Base-by-base conservation (phyloP, 495 filamentous ascomycete species). In the Neurospora africana region DNA sequence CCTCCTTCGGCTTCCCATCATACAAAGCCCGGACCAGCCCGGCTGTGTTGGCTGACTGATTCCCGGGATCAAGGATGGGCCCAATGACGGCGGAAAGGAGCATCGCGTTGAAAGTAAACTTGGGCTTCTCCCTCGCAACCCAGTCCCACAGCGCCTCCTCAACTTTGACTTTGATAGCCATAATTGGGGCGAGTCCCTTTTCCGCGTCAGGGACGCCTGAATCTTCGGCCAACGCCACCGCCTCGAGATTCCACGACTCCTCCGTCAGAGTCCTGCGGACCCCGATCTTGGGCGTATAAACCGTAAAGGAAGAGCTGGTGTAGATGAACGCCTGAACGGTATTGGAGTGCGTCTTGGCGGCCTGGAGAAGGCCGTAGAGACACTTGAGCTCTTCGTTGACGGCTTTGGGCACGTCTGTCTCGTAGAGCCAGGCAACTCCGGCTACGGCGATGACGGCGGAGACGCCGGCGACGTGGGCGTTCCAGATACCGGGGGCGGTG, bases 381-480 rank as follows among this genome's bases (percentile, higher is more conserved):
- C 30, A 72, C 19, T 68, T 40, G 15, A 74, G 21, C 9, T 72
- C 74, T 11, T 75, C 67, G 6, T 71, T 39, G 41, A 78, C 65
- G 7, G 35, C 41, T 21, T 67, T 37, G 4, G 74, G 75, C 11
- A 74, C 43, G 36, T 78, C 75, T 19, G 13, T 15, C 23, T 58
- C 61, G 21, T 58, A 38, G 11, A 75, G 4, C n/a, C 68, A 38
- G 19, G 68, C 37, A 13, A 61, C 68, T 1, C 72, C 74, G 2
- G 74, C 77, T 5, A 75, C 69, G 38, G 65, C 21, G 4, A 69
- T 74, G 9, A 78, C 43, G 13, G 74, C 71, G 4, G 74, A 72
- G n/a, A 78, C 75, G 11, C 80, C 84, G 58, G 83, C 74, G 43
- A 86, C 70, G 27, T 78, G 75, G 17, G 77, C 73, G 37, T 82